These are phyloP conservation scores for Globisporangium spiculum DNA, from an alignment of 352 stramenopile genomes.

Conservation along the genomic window DNA sequence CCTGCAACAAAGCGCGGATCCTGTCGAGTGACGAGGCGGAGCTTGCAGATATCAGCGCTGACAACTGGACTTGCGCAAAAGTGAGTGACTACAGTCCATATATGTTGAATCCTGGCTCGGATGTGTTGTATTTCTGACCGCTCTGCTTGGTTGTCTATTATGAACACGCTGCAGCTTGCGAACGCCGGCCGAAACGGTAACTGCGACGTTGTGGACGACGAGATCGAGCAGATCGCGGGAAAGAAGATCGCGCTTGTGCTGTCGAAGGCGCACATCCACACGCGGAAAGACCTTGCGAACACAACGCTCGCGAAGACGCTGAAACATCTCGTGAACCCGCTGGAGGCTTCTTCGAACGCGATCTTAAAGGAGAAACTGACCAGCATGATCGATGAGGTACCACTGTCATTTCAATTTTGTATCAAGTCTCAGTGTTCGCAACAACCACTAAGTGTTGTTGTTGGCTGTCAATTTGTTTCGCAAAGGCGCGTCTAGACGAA, in stretches of 20 bases:
- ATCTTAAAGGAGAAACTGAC: slow-evolving; percentile 44
- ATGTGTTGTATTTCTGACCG: neutral
- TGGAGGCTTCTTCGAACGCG: slow-evolving; percentile 33
- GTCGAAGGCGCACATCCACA: slow-evolving; percentile 41
- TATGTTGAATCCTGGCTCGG: neutral
- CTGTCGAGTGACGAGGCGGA: slow-evolving; percentile 45
- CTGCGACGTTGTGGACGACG: slow-evolving; percentile 68
- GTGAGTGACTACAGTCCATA: neutral
- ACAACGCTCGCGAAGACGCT: slow-evolving; percentile 26
- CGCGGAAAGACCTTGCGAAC: slow-evolving; percentile 60
- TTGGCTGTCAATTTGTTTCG: neutral
- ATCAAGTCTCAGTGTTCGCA: neutral
- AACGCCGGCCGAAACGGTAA: slow-evolving; percentile 27
- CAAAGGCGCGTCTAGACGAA: slow-evolving; percentile 66
- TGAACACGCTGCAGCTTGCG: slow-evolving; percentile 19
- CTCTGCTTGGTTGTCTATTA: neutral
- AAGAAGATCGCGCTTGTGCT: slow-evolving; percentile 43
- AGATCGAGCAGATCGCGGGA: slow-evolving; percentile 64
- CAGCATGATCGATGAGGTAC: slow-evolving; percentile 57
- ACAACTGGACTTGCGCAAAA: slow-evolving; percentile 59
- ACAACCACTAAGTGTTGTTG: neutral
- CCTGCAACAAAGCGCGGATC: slow-evolving; percentile 79
- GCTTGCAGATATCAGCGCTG: slow-evolving; percentile 23
- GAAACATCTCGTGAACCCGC: slow-evolving; percentile 32
- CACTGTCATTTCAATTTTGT: neutral